Percentiles rank a stretch among this genome's conserved stretches.
phyloP scores from a whole-genome alignment of 2,329 filamentous ascomycete genomes.

The Fusarium anguioides region DNA sequence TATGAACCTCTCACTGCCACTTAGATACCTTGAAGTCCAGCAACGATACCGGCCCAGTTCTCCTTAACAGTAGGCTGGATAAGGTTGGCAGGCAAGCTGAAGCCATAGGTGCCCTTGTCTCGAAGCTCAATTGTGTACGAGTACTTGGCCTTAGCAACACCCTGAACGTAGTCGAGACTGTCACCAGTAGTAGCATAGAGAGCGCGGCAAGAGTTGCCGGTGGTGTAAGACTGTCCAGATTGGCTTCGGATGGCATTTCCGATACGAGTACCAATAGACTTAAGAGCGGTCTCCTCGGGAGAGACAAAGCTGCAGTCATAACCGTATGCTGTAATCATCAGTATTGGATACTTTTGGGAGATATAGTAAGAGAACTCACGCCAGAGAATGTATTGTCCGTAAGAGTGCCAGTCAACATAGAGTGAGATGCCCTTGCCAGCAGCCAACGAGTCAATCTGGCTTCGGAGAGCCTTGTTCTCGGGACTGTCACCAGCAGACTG shows the following conservation, averaged over 20 bases:
- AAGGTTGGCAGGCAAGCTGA: slow-evolving; percentile 56
- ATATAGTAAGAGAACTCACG: slow-evolving; percentile 68
- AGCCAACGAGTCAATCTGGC: slow-evolving; percentile 45
- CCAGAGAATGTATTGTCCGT: slow-evolving; percentile 68
- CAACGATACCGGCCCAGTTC: slow-evolving; percentile 31
- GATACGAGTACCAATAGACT: slow-evolving; percentile 19
- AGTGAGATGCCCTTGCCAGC: slow-evolving; percentile 61
- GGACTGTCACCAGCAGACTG: slow-evolving; percentile 57
- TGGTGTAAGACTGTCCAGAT: slow-evolving; percentile 36
- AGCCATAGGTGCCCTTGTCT: slow-evolving; percentile 52
- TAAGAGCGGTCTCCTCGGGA: slow-evolving; percentile 25
- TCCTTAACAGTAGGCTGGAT: slow-evolving; percentile 46
- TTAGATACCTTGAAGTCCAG: slow-evolving; percentile 12
- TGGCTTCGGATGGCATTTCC: slow-evolving; percentile 13
- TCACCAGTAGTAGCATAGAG: slow-evolving; percentile 67
- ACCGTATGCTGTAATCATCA: slow-evolving; percentile 60
- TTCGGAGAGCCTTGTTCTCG: slow-evolving; percentile 62
- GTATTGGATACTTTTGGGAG: slow-evolving; percentile 56
- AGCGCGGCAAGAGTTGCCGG: slow-evolving; percentile 67
- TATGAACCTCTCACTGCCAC: rapidly evolving
- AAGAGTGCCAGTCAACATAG: slow-evolving; percentile 74
- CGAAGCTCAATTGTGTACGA: slow-evolving; percentile 56
- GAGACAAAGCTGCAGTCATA: slow-evolving; percentile 29
- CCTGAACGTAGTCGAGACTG: slow-evolving; percentile 58
- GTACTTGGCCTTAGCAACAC: slow-evolving; percentile 56